These are phyloP conservation scores for Diospyros lotus DNA, from an alignment of 148 eudicot species.

Conservation along the genomic window DNA sequence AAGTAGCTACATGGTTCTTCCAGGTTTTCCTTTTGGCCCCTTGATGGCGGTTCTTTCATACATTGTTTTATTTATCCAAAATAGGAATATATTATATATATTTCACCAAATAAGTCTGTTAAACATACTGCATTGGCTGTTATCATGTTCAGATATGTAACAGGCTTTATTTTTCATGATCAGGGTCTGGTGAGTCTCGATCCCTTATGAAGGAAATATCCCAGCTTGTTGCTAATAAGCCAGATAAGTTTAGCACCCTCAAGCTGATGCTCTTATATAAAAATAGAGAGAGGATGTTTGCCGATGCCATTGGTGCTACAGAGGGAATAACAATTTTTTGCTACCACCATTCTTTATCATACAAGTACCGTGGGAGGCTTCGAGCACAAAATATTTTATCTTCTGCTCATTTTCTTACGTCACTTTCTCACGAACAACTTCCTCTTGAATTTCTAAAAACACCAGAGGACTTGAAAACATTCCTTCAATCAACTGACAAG, in stretches of 20 bases:
- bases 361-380: slow-evolving; percentile 67
- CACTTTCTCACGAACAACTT: slow-evolving; percentile 40
- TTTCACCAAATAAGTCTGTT: background rate
- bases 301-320: slow-evolving; percentile 64
- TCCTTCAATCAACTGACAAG: slow-evolving; percentile 80
- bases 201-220: slow-evolving; percentile 69
- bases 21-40: too few relatives aligned
- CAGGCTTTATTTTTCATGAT: slow-evolving; percentile 13
- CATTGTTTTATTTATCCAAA: too few relatives aligned
- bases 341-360: slow-evolving; percentile 48
- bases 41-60: too few relatives aligned
- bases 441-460: slow-evolving; percentile 57
- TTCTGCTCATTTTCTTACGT: slow-evolving; percentile 52
- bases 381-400: slow-evolving; percentile 57
- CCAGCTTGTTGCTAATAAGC: slow-evolving; percentile 32
- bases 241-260: slow-evolving; percentile 40
- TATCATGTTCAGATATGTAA: slow-evolving; percentile 9
- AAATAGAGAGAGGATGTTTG: slow-evolving; percentile 51
- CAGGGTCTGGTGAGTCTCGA: slow-evolving; percentile 94
- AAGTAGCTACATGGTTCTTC: too few relatives aligned
- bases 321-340: slow-evolving; percentile 52
- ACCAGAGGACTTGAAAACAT: slow-evolving; percentile 48
- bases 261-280: slow-evolving; percentile 60
- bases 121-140: background rate
- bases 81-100: background rate